Conservation (phyloP, 2,329 filamentous ascomycete species). For the Tolypocladium endophyticum region DNA sequence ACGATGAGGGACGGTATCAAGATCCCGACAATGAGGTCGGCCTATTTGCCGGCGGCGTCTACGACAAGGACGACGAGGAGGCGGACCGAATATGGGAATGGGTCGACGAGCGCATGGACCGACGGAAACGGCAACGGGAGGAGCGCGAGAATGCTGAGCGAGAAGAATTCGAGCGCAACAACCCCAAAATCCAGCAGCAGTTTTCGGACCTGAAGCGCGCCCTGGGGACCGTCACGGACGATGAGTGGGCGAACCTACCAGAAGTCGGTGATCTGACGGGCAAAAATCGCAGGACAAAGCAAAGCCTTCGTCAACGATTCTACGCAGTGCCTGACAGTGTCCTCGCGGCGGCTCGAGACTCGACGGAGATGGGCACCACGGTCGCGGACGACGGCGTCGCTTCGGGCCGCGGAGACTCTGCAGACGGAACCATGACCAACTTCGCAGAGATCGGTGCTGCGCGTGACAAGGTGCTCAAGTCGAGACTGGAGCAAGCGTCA, state of each 20-base stretch:
- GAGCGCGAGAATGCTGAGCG: conserved; percentile 81
- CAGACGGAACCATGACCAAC: conserved; percentile 91
- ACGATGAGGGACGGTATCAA: conserved; percentile 74
- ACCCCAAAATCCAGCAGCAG: conserved; percentile 96
- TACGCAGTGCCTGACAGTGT: conserved; percentile 97
- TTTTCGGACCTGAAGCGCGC: conserved; percentile 94
- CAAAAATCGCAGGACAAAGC: conserved; percentile 77
- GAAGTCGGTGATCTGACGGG: conserved; percentile 96
- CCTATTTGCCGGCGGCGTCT: conserved; percentile 87
- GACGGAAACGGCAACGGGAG: conserved; percentile 86
- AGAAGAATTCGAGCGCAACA: conserved; percentile 93
- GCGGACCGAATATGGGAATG: conserved; percentile 92
- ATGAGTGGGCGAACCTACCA: conserved; percentile 91
- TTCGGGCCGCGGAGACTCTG: conserved; percentile 26
- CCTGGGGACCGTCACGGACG: conserved; percentile 77
- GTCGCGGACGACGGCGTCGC: conserved; percentile 67
- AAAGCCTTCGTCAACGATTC: conserved; percentile 74
- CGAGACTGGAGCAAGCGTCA: conserved; percentile 84
- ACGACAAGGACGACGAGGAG: conserved; percentile 96
- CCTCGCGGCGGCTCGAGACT: conserved; percentile 72
- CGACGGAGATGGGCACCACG: conserved; percentile 74
- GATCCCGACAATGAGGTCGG: conserved; percentile 97
- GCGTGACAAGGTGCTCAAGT: conserved; percentile 88
- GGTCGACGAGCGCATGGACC: conserved; percentile 95
- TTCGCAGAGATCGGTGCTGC: conserved; percentile 96